Evolutionary conservation across 2,329 filamentous ascomycete species (phyloP).

Genomic region (Truncatella angustata): DNA sequence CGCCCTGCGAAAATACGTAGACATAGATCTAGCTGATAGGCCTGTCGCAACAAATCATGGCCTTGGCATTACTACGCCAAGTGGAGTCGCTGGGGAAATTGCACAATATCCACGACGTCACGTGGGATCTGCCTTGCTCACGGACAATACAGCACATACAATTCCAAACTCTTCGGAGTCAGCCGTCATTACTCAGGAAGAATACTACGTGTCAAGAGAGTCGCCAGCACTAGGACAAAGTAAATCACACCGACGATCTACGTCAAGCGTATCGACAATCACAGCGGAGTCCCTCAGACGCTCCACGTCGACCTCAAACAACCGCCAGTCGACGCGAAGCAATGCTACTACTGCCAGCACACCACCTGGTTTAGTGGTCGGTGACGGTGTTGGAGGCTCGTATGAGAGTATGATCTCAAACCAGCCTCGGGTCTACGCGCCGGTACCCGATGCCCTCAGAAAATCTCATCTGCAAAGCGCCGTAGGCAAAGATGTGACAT

Average conservation of each 20-base stretch:
- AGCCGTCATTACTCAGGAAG: conserved; percentile 9
- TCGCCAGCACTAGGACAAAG: conserved; percentile 15
- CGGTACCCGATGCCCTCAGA: neutral
- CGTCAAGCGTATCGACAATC: neutral
- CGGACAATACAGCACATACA: neutral
- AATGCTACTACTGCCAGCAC: conserved; percentile 14
- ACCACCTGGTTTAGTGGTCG: conserved; percentile 1
- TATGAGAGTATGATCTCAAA: too few relatives aligned
- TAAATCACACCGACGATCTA: conserved; percentile 16
- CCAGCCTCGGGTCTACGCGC: neutral
- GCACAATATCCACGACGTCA: too few relatives aligned
- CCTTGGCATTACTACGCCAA: neutral
- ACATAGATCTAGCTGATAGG: neutral
- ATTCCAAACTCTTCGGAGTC: conserved; percentile 10
- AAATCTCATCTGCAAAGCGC: neutral
- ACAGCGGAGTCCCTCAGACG: neutral
- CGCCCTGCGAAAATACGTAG: neutral
- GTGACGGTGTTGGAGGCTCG: neutral
- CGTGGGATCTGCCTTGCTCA: too few relatives aligned
- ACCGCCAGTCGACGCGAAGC: conserved; percentile 17
- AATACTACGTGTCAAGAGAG: neutral
- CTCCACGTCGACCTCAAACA: conserved; percentile 12
- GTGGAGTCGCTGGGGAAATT: too few relatives aligned
- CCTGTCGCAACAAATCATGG: neutral
- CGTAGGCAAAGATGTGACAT: conserved; percentile 7